Evolutionary conservation across 2,329 filamentous ascomycete genomes (phyloP).

Genomic region (Malbranchea zuffiana): DNA sequence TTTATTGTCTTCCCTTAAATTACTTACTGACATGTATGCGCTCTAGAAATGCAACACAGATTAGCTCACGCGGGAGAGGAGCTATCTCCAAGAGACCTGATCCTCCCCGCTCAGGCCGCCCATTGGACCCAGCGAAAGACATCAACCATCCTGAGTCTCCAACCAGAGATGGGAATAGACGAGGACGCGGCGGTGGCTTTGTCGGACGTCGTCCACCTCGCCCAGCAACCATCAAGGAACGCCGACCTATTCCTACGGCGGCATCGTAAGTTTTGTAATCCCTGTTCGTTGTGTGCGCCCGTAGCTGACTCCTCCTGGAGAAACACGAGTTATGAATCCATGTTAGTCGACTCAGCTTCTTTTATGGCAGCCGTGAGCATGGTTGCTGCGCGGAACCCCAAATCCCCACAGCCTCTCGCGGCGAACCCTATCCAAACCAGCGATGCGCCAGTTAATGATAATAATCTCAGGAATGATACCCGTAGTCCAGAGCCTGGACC

Average conservation of each 20-base stretch:
- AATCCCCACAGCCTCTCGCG: background rate
- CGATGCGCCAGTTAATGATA: constrained; percentile 3
- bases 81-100: no score
- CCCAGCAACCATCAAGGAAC: constrained; percentile 8
- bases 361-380: constrained; percentile 16
- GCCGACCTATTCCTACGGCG: constrained; percentile 7
- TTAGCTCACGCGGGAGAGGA: no score
- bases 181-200: constrained; percentile 1
- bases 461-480: no score
- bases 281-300: constrained; percentile 2
- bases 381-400: background rate
- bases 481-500: no score
- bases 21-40: no score
- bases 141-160: constrained; percentile 8
- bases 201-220: constrained; percentile 3
- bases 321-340: constrained; percentile 11
- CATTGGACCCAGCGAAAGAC: constrained; percentile 10
- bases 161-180: background rate
- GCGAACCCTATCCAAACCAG: background rate
- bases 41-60: no score
- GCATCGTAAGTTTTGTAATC: constrained; percentile 11
- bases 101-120: background rate
- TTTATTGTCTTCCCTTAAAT: no score
- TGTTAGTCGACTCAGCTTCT: constrained; percentile 13
- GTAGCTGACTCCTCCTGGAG: constrained; percentile 8